A percentile compares a stretch with the other conserved stretches of the same genome.
These are phyloP conservation scores for Colletotrichum abscissum DNA, from an alignment of 2,329 filamentous ascomycete genomes.

Conservation along the genomic window DNA sequence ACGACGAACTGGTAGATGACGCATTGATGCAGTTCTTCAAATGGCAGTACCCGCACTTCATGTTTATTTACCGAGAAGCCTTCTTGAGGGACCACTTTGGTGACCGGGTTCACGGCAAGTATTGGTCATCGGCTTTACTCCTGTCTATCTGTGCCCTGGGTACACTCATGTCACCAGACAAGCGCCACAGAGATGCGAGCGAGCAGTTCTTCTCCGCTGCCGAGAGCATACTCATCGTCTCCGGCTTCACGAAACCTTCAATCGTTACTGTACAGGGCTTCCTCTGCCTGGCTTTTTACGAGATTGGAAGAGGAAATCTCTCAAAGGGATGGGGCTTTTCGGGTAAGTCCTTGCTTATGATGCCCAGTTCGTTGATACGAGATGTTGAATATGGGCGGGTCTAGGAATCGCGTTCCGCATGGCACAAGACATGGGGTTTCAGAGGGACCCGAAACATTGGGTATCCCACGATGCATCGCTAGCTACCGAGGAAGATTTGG, in stretches of 20 bases:
- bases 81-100: constrained; percentile 39
- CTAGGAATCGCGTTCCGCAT: constrained; percentile 44
- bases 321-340: constrained; percentile 45
- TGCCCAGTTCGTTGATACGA: no score
- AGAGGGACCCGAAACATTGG: constrained; percentile 41
- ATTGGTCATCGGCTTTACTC: constrained; percentile 41
- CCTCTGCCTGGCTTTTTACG: constrained; percentile 42
- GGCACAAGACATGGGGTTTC: constrained; percentile 43
- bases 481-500: constrained; percentile 38
- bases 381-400: not conserved
- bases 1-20: constrained; percentile 37
- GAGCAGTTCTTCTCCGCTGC: constrained; percentile 39
- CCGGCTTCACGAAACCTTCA: constrained; percentile 38
- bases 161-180: constrained; percentile 29
- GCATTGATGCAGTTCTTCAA: constrained; percentile 41
- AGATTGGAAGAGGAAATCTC: constrained; percentile 42
- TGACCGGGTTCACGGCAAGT: constrained; percentile 34
- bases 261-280: constrained; percentile 41
- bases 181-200: constrained; percentile 22
- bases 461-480: constrained; percentile 37
- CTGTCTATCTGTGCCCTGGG: constrained; percentile 41
- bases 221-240: constrained; percentile 41
- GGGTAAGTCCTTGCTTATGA: constrained; percentile 26
- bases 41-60: constrained; percentile 46
- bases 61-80: constrained; percentile 45